Conservation (phyloP, 495 filamentous ascomycete species). For the Margaritispora aquatica region DNA sequence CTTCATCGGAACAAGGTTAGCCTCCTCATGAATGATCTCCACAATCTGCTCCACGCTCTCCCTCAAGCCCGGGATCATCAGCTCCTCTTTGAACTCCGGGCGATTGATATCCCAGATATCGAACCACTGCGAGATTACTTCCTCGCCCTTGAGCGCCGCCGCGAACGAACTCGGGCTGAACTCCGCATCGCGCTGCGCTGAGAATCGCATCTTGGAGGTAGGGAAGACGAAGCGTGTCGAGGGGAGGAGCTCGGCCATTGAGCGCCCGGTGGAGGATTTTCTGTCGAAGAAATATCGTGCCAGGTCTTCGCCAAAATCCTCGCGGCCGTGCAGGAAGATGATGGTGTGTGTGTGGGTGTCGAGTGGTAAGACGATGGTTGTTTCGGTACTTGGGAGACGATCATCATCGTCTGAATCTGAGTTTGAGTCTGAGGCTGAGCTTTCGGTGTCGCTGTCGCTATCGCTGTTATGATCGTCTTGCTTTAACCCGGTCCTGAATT, state of each 20-base stretch:
- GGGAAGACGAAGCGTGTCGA: background rate
- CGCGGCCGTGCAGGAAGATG: constrained; percentile 2
- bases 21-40: constrained; percentile 31
- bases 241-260: background rate
- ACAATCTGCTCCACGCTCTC: constrained; percentile 34
- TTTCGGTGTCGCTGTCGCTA: too few species aligned
- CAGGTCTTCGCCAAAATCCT: background rate
- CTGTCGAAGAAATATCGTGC: constrained; percentile 5
- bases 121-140: background rate
- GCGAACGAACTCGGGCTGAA: background rate
- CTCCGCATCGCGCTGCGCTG: background rate
- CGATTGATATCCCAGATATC: background rate
- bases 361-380: too few species aligned
- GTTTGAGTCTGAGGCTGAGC: too few species aligned
- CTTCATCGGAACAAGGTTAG: constrained; percentile 24
- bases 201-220: background rate
- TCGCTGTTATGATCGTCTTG: too few species aligned
- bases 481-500: too few species aligned
- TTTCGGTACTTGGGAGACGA: too few species aligned
- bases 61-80: constrained; percentile 36
- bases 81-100: constrained; percentile 24
- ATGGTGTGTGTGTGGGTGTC: constrained; percentile 6
- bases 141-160: background rate
- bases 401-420: too few species aligned
- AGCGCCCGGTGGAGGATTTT: background rate